Percentiles rank a stretch among this genome's conserved stretches.
These are phyloP conservation scores for Spizellomyces punctatus DNA, from an alignment of 192 early-diverging fungal species.

Conservation along the genomic window DNA sequence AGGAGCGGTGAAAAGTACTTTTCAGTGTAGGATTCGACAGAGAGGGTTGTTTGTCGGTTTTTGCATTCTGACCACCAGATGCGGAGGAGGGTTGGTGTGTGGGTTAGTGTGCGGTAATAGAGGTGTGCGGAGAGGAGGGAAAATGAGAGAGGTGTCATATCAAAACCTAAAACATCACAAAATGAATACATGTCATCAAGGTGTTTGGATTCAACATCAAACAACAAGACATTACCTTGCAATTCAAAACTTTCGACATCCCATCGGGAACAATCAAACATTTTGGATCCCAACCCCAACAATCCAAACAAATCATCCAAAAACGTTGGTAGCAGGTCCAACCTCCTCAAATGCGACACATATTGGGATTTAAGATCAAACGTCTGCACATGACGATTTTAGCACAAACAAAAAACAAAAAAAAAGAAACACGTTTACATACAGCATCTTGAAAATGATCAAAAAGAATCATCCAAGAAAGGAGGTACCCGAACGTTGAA, in stretches of 20 bases:
- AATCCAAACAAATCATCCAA: slow-evolving; percentile 66
- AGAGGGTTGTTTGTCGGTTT: slow-evolving; percentile 70
- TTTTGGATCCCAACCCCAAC: slow-evolving; percentile 59
- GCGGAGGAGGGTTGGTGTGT: slow-evolving; percentile 71
- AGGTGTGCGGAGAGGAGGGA: slow-evolving; percentile 72
- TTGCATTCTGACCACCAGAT: slow-evolving; percentile 84
- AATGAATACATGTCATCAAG: background rate
- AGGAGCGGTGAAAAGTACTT: slow-evolving; percentile 67
- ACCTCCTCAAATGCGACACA: slow-evolving; percentile 58
- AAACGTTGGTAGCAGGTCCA: slow-evolving; percentile 54
- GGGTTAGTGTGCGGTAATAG: slow-evolving; percentile 64
- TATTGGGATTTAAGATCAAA: slow-evolving; percentile 47
- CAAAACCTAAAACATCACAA: slow-evolving; percentile 6
- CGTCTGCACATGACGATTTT: no score
- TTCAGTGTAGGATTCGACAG: slow-evolving; percentile 78
- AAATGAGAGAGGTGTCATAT: slow-evolving; percentile 54
- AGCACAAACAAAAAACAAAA: no score
- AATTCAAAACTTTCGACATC: slow-evolving; percentile 67
- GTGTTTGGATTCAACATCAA: background rate
- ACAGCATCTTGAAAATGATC: slow-evolving; percentile 74
- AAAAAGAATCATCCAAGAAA: slow-evolving; percentile 74
- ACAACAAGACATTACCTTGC: slow-evolving; percentile 39
- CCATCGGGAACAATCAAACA: slow-evolving; percentile 73
- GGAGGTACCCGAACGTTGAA: slow-evolving; percentile 60
- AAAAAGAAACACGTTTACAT: no score